A percentile compares a stretch with the other conserved stretches of the same genome.
Conservation (phyloP, 768 basidiomycete genomes). For the Pleurotus cornucopiae region DNA sequence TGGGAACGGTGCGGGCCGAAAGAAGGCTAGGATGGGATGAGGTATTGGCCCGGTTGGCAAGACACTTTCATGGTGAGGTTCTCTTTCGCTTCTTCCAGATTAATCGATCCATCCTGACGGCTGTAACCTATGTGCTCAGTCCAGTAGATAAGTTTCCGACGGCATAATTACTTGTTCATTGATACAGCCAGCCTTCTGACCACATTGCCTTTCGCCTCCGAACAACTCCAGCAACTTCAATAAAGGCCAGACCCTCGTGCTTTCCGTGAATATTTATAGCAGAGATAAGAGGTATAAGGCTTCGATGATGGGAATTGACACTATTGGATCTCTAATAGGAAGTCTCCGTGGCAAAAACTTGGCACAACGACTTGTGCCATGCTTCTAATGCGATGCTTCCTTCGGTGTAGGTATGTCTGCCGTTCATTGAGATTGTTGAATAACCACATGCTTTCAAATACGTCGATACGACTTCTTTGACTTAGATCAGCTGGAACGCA, state of each 20-base stretch:
- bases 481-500: not conserved
- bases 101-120: too few species aligned
- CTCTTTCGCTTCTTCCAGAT: too few species aligned
- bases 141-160: too few species aligned
- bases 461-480: not conserved
- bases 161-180: too few species aligned
- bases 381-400: not conserved
- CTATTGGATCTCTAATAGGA: not conserved
- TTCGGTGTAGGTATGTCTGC: not conserved
- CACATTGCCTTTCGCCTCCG: too few species aligned
- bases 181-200: too few species aligned
- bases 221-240: too few species aligned
- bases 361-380: not conserved
- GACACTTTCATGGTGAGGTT: not conserved
- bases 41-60: not conserved
- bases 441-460: not conserved
- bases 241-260: too few species aligned
- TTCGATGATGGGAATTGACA: not conserved
- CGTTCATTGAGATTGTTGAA: not conserved
- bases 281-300: not conserved
- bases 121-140: too few species aligned
- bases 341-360: not conserved
- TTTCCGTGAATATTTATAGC: not conserved
- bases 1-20: conserved; percentile 40
- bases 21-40: conserved; percentile 56